Base-by-base conservation (phyloP, 495 filamentous ascomycete species). In the Hyphodiscus hymeniophilus region DNA sequence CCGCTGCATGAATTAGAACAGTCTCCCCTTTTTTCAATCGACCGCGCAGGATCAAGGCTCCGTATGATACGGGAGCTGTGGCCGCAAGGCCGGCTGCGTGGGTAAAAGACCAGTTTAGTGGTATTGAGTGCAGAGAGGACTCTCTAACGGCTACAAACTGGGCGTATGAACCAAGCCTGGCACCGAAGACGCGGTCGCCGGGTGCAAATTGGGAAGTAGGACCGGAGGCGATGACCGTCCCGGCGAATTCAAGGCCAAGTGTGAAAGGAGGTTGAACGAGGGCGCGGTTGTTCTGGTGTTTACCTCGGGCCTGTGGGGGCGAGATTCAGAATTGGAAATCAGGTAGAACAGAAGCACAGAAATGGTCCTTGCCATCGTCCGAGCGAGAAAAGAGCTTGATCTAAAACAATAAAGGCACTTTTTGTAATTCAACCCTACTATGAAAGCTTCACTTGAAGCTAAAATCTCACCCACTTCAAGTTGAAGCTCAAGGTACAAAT, bases 41-140 rank as follows among this genome's bases (percentile, higher is more conserved):
- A 1, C 75, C 81, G 21, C 81, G 60, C 7, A 69, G 68, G 20
- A 85, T 77, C 20, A 86, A 61, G 10, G 66, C 82, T 2, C 58
- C 58, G 47, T 61, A 58, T 15, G 40, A 31, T 13, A 61, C 58
- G 12, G 52, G 48, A 1, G 51, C 51, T 13, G 55, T 63, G 22
- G 49, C 47, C 11, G 44, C 59, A 2, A 60, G 38, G 1, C 60
- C 59, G 17, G 48, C 48, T 3, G 56, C 59, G 4, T 48, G 47
- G 7, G 16, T 30, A 24, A 54, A 49, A n/a, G 30, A 22, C 54
- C 56, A 62, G 7, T 35, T n/a, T 22, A 20, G 23, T 11, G 60
- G 59, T 10, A 56, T 47, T 15, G 24, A 26, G 15, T 51, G 50
- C 22, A 60, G 44, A 3, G 44, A 28, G 21, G 42, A 23, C 32